phyloP scores from a whole-genome alignment of 2,329 filamentous ascomycete species.

The Exophiala sp. region DNA sequence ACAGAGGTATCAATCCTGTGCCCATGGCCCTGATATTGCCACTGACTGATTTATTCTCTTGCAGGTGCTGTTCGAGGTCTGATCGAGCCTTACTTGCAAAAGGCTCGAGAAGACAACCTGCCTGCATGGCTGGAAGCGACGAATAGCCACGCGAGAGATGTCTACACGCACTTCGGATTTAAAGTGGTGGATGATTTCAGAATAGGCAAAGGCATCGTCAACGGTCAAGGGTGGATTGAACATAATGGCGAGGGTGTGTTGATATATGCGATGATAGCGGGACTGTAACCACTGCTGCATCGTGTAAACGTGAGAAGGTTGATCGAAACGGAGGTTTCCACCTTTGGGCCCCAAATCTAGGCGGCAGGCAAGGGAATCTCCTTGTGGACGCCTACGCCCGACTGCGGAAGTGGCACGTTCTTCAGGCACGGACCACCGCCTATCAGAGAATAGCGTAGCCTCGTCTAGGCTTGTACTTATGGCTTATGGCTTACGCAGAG shows the following conservation, averaged over 20 bases:
- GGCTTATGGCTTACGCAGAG: constrained; percentile 1
- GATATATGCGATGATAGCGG: constrained; percentile 15
- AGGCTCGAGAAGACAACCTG: constrained; percentile 13
- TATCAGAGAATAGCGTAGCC: not conserved
- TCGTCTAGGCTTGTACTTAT: not conserved
- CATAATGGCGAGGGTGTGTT: constrained; percentile 12
- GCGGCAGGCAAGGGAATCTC: too few species aligned
- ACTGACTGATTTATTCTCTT: not conserved
- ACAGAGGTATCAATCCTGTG: constrained; percentile 9
- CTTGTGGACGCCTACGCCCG: too few species aligned
- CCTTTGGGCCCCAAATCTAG: too few species aligned
- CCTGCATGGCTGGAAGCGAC: constrained; percentile 27
- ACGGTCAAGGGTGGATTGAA: constrained; percentile 15
- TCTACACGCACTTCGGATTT: constrained; percentile 26
- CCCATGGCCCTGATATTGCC: too few species aligned
- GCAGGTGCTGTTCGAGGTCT: constrained; percentile 20
- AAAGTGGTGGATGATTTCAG: constrained; percentile 13
- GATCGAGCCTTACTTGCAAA: constrained; percentile 22
- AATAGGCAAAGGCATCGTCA: constrained; percentile 19
- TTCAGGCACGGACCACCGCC: too few species aligned
- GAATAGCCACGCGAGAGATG: constrained; percentile 18
- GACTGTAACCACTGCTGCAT: not conserved
- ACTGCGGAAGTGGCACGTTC: too few species aligned
- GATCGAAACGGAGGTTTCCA: too few species aligned
- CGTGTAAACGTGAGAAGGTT: not conserved